Evolutionary conservation across 2,329 filamentous ascomycete species (phyloP).

Genomic region (Drechslerella coelobrocha): DNA sequence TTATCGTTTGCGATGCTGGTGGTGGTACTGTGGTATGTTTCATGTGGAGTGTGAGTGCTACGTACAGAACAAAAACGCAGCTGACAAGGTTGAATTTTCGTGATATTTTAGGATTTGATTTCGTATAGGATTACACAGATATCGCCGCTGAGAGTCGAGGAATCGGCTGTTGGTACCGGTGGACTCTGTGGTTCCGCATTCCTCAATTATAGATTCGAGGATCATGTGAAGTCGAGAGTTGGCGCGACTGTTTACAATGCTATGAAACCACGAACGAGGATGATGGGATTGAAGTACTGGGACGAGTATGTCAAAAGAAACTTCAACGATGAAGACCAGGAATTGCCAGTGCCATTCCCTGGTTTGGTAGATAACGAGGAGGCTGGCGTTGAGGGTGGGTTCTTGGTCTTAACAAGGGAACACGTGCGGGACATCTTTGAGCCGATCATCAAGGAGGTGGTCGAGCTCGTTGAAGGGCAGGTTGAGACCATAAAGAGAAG

Average conservation of each 20-base stretch:
- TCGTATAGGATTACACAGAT: conserved; percentile 80
- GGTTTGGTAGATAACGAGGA: conserved; percentile 78
- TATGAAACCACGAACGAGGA: conserved; percentile 51
- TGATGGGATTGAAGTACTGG: conserved; percentile 74
- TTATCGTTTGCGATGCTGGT: conserved; percentile 66
- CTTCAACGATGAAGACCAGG: conserved; percentile 77
- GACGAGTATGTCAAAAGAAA: conserved; percentile 86
- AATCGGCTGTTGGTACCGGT: conserved; percentile 79
- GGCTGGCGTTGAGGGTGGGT: conserved; percentile 75
- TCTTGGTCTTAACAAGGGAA: conserved; percentile 72
- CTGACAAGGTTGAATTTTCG: conserved; percentile 14
- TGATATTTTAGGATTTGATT: conserved; percentile 64
- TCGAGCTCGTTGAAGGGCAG: conserved; percentile 72
- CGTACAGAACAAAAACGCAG: background rate
- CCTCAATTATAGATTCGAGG: conserved; percentile 78
- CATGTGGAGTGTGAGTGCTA: background rate
- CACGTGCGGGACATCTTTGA: conserved; percentile 69
- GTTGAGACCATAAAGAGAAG: conserved; percentile 69
- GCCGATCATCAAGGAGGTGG: conserved; percentile 74
- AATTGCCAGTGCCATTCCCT: conserved; percentile 79
- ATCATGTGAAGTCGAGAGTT: conserved; percentile 50
- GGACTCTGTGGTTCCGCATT: conserved; percentile 73
- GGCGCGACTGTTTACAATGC: conserved; percentile 41
- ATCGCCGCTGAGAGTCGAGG: conserved; percentile 74
- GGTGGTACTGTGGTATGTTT: conserved; percentile 68